These are phyloP conservation scores for Polyporus tsugae DNA, from an alignment of 1,284 basidiomycete species.

Conservation along the genomic window DNA sequence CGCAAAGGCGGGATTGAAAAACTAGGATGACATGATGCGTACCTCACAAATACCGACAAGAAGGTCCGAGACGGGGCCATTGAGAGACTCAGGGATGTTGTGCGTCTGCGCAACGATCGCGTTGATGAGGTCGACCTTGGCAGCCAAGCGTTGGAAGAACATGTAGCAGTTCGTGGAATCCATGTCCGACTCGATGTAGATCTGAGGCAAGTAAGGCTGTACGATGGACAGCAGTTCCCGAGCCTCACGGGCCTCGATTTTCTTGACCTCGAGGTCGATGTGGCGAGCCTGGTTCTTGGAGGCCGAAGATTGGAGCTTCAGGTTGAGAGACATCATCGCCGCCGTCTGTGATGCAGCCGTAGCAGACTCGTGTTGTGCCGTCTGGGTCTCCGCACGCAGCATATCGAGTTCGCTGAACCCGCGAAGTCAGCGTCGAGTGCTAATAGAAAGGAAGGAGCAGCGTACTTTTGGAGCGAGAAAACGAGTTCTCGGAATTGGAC, in stretches of 20 bases:
- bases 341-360: conserved; percentile 79
- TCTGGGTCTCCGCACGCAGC: conserved; percentile 84
- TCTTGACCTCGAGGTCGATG: conserved; percentile 88
- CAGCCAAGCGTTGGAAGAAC: conserved; percentile 88
- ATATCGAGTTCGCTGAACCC: conserved; percentile 78
- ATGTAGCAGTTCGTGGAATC: conserved; percentile 89
- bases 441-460: conserved; percentile 10
- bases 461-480: conserved; percentile 79
- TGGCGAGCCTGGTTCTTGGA: conserved; percentile 89
- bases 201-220: conserved; percentile 46
- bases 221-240: conserved; percentile 78
- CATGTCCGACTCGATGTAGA: conserved; percentile 76
- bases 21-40: conserved; percentile 30
- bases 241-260: conserved; percentile 84
- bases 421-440: conserved; percentile 8
- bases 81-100: conserved; percentile 83
- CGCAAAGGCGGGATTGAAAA: neutral
- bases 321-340: conserved; percentile 89
- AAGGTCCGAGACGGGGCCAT: conserved; percentile 79
- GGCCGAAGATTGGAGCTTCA: conserved; percentile 90
- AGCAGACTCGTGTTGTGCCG: conserved; percentile 83
- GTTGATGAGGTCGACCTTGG: conserved; percentile 88
- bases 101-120: conserved; percentile 83
- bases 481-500: conserved; percentile 92
- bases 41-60: conserved; percentile 93